Conservation (phyloP, 768 basidiomycete genomes). For the Russula sp. region DNA sequence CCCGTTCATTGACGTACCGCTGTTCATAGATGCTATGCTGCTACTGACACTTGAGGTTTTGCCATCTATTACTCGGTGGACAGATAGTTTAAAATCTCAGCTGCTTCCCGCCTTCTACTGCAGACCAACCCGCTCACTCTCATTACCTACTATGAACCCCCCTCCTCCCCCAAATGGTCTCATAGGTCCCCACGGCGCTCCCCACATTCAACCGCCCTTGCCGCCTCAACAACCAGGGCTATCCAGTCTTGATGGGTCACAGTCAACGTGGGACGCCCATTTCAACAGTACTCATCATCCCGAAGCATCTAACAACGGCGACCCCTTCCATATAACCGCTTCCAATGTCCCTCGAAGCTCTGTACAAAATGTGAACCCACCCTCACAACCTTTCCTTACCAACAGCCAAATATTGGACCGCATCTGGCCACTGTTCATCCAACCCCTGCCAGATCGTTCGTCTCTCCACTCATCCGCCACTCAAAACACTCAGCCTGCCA, state of each 20-base stretch:
- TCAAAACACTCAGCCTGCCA: neutral
- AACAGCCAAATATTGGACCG: neutral
- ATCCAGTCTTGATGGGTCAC: neutral
- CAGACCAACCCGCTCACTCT: neutral
- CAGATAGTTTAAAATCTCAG: neutral
- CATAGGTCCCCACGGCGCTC: neutral
- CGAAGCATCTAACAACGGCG: neutral
- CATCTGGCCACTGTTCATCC: neutral
- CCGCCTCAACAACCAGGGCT: neutral
- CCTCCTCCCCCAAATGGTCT: neutral
- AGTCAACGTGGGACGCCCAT: neutral
- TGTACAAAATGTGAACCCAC: neutral
- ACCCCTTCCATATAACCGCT: too few relatives aligned
- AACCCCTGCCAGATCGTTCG: neutral
- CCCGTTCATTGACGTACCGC: too few relatives aligned
- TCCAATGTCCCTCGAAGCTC: neutral
- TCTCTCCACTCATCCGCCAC: neutral
- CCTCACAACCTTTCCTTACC: neutral
- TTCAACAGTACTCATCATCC: neutral
- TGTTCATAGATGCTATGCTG: neutral
- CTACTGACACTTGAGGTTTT: neutral
- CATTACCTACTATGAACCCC: constrained; percentile 7
- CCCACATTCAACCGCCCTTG: neutral
- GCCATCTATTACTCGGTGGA: too few relatives aligned
- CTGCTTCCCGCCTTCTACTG: neutral